Evolutionary conservation across 148 eudicot species (phyloP), one percentile per base, ranked within the genome.

Genomic region (Fagopyrum esculentum): DNA sequence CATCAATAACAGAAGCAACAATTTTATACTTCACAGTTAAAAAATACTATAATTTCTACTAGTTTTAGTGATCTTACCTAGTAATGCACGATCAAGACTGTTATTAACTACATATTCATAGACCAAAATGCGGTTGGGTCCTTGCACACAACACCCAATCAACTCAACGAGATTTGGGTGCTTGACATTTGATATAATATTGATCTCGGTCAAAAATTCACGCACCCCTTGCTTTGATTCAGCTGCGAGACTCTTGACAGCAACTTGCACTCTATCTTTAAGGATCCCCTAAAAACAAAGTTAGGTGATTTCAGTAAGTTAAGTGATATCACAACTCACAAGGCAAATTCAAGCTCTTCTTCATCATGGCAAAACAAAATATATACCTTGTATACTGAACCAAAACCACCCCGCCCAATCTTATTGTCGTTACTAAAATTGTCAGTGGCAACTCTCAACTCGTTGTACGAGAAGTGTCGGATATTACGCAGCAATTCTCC

Each of bases 91-190:
- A 76, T 95, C 99, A 60, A 95, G 88, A 83, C 99, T 95, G 79
- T 82, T 92, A 80, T 90, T 95, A 80, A 81, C 91, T 61, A 94
- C 49, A 79, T 86, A 91, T 75, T 94, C 97, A 52, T 94, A 94
- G 57, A 94, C 93, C 86, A 94, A 86, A 73, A 84, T 87, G 56
- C 92, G 88, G 73, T 86, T 83, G 76, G 83, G 26, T 77, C 90
- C 97, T 82, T 95, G 85, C 46, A 80, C 84, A 76, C 97, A 92
- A 75, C 96, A 95, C 73, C 97, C 97, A 69, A 92, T 75, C 77
- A 95, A 84, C 77, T 89, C 86, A 66, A 95, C 98, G 45, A 94
- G 88, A 82, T 91, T 87, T 76, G 84, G 90, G 79, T 94, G 98
- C 84, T 75, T 89, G 74, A 92, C 90, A 83, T 87, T 83, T 22